These are phyloP conservation scores for Rhodotorula taiwanensis DNA, from an alignment of 768 basidiomycete genomes.

Conservation along the genomic window DNA sequence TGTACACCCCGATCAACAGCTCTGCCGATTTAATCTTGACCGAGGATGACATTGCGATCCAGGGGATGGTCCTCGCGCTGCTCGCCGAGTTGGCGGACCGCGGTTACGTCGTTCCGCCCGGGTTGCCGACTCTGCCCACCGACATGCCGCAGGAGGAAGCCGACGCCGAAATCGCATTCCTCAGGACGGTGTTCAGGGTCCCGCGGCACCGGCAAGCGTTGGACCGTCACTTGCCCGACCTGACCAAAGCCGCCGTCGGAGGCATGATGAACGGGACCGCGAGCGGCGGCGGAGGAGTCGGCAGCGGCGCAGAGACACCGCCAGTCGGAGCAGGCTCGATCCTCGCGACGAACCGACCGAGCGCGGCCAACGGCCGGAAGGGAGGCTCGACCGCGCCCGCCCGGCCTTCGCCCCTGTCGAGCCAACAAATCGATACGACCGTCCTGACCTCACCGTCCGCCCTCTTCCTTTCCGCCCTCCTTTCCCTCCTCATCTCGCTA, in stretches of 20 bases:
- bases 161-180: slow-evolving; percentile 24
- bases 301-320: neutral
- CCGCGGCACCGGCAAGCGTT: slow-evolving; percentile 25
- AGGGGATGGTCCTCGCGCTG: slow-evolving; percentile 34
- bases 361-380: neutral
- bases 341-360: slow-evolving; percentile 3
- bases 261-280: neutral
- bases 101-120: slow-evolving; percentile 29
- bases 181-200: slow-evolving; percentile 22
- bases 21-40: slow-evolving; percentile 20
- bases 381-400: neutral
- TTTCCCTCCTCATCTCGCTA: slow-evolving; percentile 35
- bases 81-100: slow-evolving; percentile 22
- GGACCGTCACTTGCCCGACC: slow-evolving; percentile 21
- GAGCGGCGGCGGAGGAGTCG: neutral
- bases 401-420: slow-evolving; percentile 20
- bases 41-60: slow-evolving; percentile 36
- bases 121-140: slow-evolving; percentile 17
- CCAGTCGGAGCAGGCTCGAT: neutral
- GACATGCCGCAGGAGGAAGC: slow-evolving; percentile 35
- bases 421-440: slow-evolving; percentile 26
- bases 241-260: neutral
- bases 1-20: slow-evolving; percentile 2
- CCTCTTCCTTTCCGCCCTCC: slow-evolving; percentile 27
- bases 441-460: slow-evolving; percentile 33